Conservation (phyloP, 768 basidiomycete species). For the Pisolithus orientalis region DNA sequence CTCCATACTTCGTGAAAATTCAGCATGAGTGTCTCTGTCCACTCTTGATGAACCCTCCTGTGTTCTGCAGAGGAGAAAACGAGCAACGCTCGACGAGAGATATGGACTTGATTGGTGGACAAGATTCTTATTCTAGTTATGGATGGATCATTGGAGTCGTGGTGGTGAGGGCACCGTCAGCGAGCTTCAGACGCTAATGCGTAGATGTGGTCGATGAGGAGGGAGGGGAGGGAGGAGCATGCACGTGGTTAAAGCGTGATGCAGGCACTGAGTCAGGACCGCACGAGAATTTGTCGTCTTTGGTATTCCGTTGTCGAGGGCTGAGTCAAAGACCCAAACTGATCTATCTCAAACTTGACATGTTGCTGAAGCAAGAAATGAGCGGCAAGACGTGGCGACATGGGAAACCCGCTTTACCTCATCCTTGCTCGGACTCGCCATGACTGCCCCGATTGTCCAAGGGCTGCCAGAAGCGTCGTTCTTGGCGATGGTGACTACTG, state of each 20-base stretch:
- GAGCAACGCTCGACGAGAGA: slow-evolving; percentile 66
- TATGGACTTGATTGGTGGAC: slow-evolving; percentile 34
- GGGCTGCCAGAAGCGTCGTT: slow-evolving; percentile 67
- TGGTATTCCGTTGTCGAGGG: slow-evolving; percentile 21
- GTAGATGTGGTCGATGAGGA: slow-evolving; percentile 90
- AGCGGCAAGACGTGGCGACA: neutral
- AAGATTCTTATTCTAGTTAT: slow-evolving; percentile 31
- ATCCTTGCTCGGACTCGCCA: slow-evolving; percentile 65
- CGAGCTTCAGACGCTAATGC: slow-evolving; percentile 69
- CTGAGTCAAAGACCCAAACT: slow-evolving; percentile 56
- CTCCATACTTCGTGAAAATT: slow-evolving; percentile 89
- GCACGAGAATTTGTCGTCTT: slow-evolving; percentile 49
- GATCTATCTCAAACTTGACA: slow-evolving; percentile 66
- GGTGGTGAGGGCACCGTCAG: slow-evolving; percentile 35
- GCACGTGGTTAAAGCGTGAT: slow-evolving; percentile 22
- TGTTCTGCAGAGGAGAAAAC: slow-evolving; percentile 78
- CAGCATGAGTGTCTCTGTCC: slow-evolving; percentile 83
- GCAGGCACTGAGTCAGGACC: slow-evolving; percentile 41
- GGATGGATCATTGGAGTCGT: slow-evolving; percentile 30
- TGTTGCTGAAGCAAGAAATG: slow-evolving; percentile 33
- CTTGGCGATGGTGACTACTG: slow-evolving; percentile 30
- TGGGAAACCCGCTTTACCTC: slow-evolving; percentile 38
- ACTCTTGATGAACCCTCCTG: slow-evolving; percentile 87
- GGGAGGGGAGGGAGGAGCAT: slow-evolving; percentile 69
- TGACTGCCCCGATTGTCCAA: slow-evolving; percentile 85